These are phyloP conservation scores for Mucor irregularis DNA, from an alignment of 371 early-diverging fungal species.

Conservation along the genomic window DNA sequence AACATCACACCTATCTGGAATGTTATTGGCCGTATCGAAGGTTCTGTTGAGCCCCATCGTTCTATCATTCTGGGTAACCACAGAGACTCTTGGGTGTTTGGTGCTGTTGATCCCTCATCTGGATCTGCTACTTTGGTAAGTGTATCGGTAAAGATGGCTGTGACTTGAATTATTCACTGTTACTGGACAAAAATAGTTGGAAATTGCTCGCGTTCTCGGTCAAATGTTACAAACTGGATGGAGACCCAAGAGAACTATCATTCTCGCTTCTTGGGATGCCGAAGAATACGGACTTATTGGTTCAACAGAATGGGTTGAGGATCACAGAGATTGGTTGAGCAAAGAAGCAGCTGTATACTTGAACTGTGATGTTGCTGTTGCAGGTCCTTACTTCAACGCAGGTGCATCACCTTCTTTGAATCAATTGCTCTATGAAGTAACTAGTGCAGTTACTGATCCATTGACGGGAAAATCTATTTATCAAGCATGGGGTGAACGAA, in stretches of 20 bases:
- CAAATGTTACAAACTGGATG: constrained; percentile 59
- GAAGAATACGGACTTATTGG: constrained; percentile 70
- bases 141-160: too few relatives aligned
- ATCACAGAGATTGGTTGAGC: constrained; percentile 56
- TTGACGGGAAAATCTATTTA: constrained; percentile 48
- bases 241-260: constrained; percentile 66
- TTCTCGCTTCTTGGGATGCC: constrained; percentile 73
- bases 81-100: constrained; percentile 74
- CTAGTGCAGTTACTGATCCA: constrained; percentile 53
- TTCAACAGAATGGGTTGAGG: constrained; percentile 77
- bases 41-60: constrained; percentile 57
- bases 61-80: constrained; percentile 54
- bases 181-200: constrained; percentile 49
- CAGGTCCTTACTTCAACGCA: constrained; percentile 51
- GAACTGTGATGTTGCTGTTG: constrained; percentile 59
- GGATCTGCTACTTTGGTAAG: constrained; percentile 59
- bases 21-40: constrained; percentile 64
- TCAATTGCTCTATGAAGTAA: constrained; percentile 53
- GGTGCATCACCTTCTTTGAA: constrained; percentile 57
- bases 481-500: constrained; percentile 46
- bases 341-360: constrained; percentile 61
- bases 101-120: constrained; percentile 68
- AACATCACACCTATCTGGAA: constrained; percentile 68
- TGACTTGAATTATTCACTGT: neutral
- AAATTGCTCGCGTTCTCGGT: constrained; percentile 58